Evolutionary conservation across 1,139 yeast genomes (phyloP), one percentile per base, ranked within the genome.

Genomic region (Eremothecium sinecaudum): DNA sequence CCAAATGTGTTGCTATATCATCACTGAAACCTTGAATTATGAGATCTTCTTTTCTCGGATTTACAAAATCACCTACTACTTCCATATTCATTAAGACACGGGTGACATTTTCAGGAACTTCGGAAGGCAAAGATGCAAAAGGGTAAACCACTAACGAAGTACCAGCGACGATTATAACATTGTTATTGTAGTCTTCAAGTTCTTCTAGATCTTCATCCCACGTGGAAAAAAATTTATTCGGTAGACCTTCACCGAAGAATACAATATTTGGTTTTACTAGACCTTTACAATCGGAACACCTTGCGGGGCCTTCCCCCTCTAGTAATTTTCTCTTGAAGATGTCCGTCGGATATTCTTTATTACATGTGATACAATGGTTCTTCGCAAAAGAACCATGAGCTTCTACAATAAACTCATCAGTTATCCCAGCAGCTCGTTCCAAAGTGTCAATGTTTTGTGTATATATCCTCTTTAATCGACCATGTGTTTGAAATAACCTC

Each of bases 321-420:
- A 36, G 38, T 59, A 79, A 63, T 27, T 62, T 61, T 11, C 52
- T 45, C 43, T 70, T 69, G 43, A 84, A 63, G 5, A 61, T 62
- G 7, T 67, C 71, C 10, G 64, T 61, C 1, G 67, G 53, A 71
- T 77, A 78, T 38, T 69, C 75, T 17, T 57, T 52, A 1, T 62
- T 46, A 58, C 98, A 87, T 14, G 77, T 75, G 26, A 86, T 78
- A 51, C 98, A 87, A 46, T 79, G 93, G 48, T 79, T 81, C 1
- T 56, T 58, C 1, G 93, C 93, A 67, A 87, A 90, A 1, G 94
- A 83, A 0, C 97, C 98, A 59, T 87, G 97, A 0, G 97, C 97
- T 51, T 86, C 96, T 2, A 90, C 76, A 2, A 90, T 65, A 40
- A 61, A 66, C 8, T 76, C 74, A 21, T 64, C 75, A 1, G 64